A percentile compares a stretch with the other conserved stretches of the same genome.
These are phyloP conservation scores for Isabelozyma pseudorhagii DNA, from an alignment of 805 yeast species.

Conservation along the genomic window DNA sequence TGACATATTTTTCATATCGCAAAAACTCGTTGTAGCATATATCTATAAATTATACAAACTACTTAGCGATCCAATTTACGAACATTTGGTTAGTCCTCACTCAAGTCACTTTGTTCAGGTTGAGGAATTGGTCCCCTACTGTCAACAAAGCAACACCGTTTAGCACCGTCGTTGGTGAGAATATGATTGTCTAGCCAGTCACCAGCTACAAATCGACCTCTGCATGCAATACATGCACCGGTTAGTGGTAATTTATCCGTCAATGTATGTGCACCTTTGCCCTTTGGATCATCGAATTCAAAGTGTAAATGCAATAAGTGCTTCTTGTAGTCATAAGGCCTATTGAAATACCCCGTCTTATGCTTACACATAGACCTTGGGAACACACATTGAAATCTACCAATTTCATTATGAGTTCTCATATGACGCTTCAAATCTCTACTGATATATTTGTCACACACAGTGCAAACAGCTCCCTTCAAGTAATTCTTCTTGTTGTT, in stretches of 20 bases:
- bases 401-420: conserved; percentile 42
- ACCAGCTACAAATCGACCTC: conserved; percentile 43
- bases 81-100: not conserved
- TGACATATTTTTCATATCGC: too few relatives aligned
- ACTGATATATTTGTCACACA: conserved; percentile 40
- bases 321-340: conserved; percentile 46
- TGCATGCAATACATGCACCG: conserved; percentile 47
- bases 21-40: too few relatives aligned
- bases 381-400: conserved; percentile 41
- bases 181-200: conserved; percentile 60
- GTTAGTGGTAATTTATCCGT: conserved; percentile 37
- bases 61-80: too few relatives aligned
- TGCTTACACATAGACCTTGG: conserved; percentile 39
- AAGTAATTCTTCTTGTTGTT: conserved; percentile 21
- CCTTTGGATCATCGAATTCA: conserved; percentile 38
- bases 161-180: conserved; percentile 21
- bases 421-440: conserved; percentile 41
- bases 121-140: not conserved
- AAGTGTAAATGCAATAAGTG: conserved; percentile 42
- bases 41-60: not conserved
- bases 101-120: not conserved
- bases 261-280: conserved; percentile 36
- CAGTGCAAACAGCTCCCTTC: conserved; percentile 36
- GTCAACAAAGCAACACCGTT: conserved; percentile 20
- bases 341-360: conserved; percentile 39